Base-by-base conservation (phyloP, 192 early-diverging fungal genomes). In the Haplosporangium gracile region DNA sequence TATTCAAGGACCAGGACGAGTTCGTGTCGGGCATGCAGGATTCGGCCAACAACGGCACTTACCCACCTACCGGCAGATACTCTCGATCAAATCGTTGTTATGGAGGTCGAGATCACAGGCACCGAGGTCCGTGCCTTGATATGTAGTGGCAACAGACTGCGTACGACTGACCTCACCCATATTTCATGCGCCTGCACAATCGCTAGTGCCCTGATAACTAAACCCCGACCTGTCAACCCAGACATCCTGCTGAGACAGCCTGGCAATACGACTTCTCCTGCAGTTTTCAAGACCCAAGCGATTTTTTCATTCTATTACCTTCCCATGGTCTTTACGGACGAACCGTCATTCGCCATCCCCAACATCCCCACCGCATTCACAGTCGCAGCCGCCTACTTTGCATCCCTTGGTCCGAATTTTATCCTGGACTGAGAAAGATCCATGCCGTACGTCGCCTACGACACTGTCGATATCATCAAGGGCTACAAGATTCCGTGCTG, bases 11-110 rank as follows among this genome's bases (percentile, higher is more conserved):
- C 10, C 47, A 71, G 2, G 53, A 82, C n/a, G 80, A 82, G 1
- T 57, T 82, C 5, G 29, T 82, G 1, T 13, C 16, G 8, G 43
- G 49, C 8, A 76, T 82, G 80, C 32, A 76, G 26, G 32, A 29
- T 4, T 72, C 74, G 11, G 36, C 76, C 68, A 76, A 70, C 26
- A 82, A 76, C 40, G n/a, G 43, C 10, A 76, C 75, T 38, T n/a
- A 49, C 22, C 39, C 29, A 11, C 22, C 40, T 77, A 18, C n/a
- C 29, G 43, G 38, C 47, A 15, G n/a, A 82, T 49, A 1, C n/a
- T 72, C 39, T 22, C 29, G 20, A 42, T n/a, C 38, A 34, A 43
- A 10, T 40, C 24, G 3, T 43, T 20, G 32, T 73, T 9, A 65
- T 75, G 22, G 43, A 55, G 16, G 10, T 38, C 38, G 63, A 51